A percentile compares a stretch with the other conserved stretches of the same genome.
These are phyloP conservation scores for Erythrobasidium hasegawianum DNA, from an alignment of 1,284 basidiomycete species.

Conservation along the genomic window DNA sequence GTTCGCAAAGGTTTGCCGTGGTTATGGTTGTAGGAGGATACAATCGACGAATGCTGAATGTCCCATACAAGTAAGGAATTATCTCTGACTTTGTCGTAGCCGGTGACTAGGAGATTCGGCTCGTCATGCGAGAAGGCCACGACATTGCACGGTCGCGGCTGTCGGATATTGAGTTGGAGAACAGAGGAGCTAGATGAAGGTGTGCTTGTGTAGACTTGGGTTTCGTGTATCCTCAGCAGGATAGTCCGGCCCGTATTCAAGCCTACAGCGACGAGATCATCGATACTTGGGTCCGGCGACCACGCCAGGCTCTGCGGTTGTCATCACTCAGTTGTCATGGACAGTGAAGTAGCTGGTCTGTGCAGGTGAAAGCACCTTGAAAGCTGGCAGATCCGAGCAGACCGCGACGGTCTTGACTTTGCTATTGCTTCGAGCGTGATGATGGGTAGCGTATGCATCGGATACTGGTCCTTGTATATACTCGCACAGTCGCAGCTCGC, in stretches of 20 bases:
- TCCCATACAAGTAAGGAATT: slow-evolving; percentile 43
- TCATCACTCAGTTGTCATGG: background rate
- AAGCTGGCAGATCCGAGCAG: slow-evolving; percentile 39
- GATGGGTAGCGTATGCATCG: background rate
- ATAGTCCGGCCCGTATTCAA: slow-evolving; percentile 39
- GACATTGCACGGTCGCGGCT: slow-evolving; percentile 42
- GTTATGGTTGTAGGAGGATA: background rate
- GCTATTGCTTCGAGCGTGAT: background rate
- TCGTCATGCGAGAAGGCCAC: slow-evolving; percentile 39
- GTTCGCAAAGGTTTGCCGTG: background rate
- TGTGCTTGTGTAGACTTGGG: slow-evolving; percentile 24
- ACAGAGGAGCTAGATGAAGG: background rate
- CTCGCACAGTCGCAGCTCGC: slow-evolving; percentile 40
- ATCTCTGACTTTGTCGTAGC: slow-evolving; percentile 44
- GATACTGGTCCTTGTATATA: slow-evolving; percentile 4
- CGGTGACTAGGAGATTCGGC: slow-evolving; percentile 41
- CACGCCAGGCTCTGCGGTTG: slow-evolving; percentile 38
- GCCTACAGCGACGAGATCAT: slow-evolving; percentile 40
- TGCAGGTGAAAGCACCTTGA: slow-evolving; percentile 11
- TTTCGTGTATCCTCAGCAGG: slow-evolving; percentile 35
- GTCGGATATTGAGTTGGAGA: slow-evolving; percentile 35
- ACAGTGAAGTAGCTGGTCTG: background rate
- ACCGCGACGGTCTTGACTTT: slow-evolving; percentile 36
- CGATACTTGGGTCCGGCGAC: slow-evolving; percentile 32
- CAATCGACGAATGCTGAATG: slow-evolving; percentile 27